Percentiles rank a stretch among this genome's conserved stretches.
Conservation (phyloP, 768 basidiomycete genomes). For the Naganishia onofrii region DNA sequence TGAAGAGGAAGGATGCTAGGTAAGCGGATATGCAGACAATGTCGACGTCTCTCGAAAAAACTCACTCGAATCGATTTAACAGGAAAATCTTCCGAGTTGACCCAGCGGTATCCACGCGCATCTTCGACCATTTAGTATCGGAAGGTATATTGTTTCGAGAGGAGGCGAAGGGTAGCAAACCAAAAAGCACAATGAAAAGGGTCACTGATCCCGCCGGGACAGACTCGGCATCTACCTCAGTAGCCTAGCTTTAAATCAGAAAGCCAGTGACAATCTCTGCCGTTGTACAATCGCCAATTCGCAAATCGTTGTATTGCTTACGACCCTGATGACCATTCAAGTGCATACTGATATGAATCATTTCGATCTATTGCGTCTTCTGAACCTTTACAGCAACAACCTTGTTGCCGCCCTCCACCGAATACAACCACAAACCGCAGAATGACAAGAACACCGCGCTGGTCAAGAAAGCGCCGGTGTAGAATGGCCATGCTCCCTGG, state of each 20-base stretch:
- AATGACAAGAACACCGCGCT: constrained; percentile 81
- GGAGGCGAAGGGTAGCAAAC: not conserved
- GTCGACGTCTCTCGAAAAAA: not conserved
- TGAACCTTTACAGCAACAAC: constrained; percentile 23
- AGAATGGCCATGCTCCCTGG: constrained; percentile 94
- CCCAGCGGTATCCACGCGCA: constrained; percentile 8
- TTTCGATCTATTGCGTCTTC: constrained; percentile 11
- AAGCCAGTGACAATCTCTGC: not conserved
- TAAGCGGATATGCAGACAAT: not conserved
- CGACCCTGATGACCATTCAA: not conserved
- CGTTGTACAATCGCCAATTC: not conserved
- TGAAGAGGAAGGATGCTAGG: constrained; percentile 76
- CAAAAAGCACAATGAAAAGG: not conserved
- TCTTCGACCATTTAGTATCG: not conserved
- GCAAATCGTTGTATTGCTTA: constrained; percentile 7
- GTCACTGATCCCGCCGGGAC: not conserved
- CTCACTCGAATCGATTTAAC: not conserved
- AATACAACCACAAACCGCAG: constrained; percentile 73
- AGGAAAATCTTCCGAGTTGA: constrained; percentile 22
- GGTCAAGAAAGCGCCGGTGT: constrained; percentile 83
- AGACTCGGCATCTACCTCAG: not conserved
- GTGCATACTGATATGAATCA: not conserved
- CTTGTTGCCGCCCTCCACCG: constrained; percentile 52
- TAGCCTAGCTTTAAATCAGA: not conserved
- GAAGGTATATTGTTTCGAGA: constrained; percentile 8